phyloP scores from a whole-genome alignment of 2,329 filamentous ascomycete genomes.

The Coniosporium tulheliwenetii region DNA sequence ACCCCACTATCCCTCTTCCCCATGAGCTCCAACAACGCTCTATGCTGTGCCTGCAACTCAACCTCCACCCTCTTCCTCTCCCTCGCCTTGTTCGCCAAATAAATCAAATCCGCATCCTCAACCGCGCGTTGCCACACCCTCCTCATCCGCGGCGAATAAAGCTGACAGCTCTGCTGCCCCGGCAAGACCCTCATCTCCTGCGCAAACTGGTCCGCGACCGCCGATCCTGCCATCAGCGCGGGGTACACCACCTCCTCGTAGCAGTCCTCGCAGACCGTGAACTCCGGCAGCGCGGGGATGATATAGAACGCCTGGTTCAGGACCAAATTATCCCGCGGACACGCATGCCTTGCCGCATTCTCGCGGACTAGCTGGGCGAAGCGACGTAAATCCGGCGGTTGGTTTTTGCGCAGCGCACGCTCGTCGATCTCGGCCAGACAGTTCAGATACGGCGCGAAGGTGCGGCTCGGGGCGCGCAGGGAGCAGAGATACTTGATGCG shows the following conservation, averaged over 20 bases:
- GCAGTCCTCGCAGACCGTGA: slow-evolving; percentile 79
- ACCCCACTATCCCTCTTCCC: slow-evolving; percentile 22
- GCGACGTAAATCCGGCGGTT: slow-evolving; percentile 37
- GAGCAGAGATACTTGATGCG: slow-evolving; percentile 46
- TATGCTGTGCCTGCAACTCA: slow-evolving; percentile 40
- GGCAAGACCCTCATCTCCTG: no score
- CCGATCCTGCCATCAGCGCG: slow-evolving; percentile 27
- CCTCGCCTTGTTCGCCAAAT: slow-evolving; percentile 47
- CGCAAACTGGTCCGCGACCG: slow-evolving; percentile 15
- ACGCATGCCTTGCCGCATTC: slow-evolving; percentile 37
- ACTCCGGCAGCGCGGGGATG: slow-evolving; percentile 57
- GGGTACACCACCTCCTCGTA: slow-evolving; percentile 69
- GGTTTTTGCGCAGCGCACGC: slow-evolving; percentile 17
- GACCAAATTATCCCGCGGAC: slow-evolving; percentile 46
- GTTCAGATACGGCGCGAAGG: slow-evolving; percentile 42
- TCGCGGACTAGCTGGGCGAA: slow-evolving; percentile 48
- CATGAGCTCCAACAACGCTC: slow-evolving; percentile 12
- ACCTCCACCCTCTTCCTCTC: slow-evolving; percentile 41
- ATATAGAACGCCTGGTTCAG: slow-evolving; percentile 58
- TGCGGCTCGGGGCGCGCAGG: slow-evolving; percentile 45
- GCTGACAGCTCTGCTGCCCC: slow-evolving; percentile 42
- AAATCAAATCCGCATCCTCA: slow-evolving; percentile 47
- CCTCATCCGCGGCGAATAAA: slow-evolving; percentile 71
- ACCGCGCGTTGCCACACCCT: slow-evolving; percentile 54
- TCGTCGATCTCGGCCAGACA: slow-evolving; percentile 38